Base-by-base conservation (phyloP, 441 rosid species). In the Lepidium campestre region DNA sequence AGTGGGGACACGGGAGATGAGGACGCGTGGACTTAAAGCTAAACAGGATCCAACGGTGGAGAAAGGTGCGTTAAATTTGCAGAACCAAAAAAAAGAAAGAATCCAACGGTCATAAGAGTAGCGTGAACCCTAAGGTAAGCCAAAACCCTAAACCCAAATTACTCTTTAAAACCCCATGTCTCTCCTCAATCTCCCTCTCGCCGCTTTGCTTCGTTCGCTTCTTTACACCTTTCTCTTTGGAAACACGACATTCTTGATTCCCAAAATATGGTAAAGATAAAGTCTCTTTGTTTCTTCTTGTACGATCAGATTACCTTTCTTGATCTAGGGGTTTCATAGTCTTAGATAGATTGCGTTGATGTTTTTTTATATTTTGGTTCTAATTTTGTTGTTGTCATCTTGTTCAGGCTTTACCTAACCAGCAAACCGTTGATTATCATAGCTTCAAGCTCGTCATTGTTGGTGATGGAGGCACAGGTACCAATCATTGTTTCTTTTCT, bases 401-500 rank as follows among this genome's bases (percentile, higher is more conserved):
- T 56, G 2, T 57, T 72, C 37, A 89, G 98, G 98, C 96, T 75
- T 62, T 89, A 70, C 98, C 96, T 0, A 89, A 83, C 70, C 98
- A 92, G 72, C 89, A 83, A 72, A 87, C 95, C 36, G 98, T 89
- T 6, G 84, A 83, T 57, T 92, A 92, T 72, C 92, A 87, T 49
- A 86, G 82, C 81, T 84, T 86, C 80, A 88, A 88, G 85, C 90
- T 86, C 71, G 92, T 88, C 35, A 83, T 86, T 62, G 90, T 86
- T 23, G 95, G 92, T 12, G 92, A 88, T 67, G 92, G 92, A 48
- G 92, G 92, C 41, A 86, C 92, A 32, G 92, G 92, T 86, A 73
- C 63, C 25, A 25, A 11, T 31, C 52, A 13, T 10, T 1, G 11
- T 40, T 52, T 40, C 36, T 10, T 23, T 13, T 46, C 10, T 7